phyloP scores from a whole-genome alignment of 495 filamentous ascomycete species.

The Bacidia gigantensis region DNA sequence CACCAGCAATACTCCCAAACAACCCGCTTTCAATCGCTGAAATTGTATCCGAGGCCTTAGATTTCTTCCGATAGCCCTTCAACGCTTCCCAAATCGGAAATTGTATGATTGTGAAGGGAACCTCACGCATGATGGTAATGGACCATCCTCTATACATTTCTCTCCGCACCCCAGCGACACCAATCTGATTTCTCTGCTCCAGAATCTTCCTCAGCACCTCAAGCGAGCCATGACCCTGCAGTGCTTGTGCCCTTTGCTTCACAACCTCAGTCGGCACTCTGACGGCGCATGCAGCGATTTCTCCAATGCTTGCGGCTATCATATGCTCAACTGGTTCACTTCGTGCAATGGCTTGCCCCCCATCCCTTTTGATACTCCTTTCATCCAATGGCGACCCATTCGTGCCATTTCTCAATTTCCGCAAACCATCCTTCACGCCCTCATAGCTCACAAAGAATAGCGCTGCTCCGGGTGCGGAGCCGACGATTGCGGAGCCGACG shows the following conservation, averaged over 20 bases:
- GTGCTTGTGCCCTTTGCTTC: slow-evolving; percentile 90
- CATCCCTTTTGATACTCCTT: background rate
- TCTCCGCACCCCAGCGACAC: slow-evolving; percentile 48
- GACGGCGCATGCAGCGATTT: slow-evolving; percentile 84
- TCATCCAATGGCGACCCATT: background rate
- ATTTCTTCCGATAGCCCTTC: slow-evolving; percentile 38
- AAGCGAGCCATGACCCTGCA: slow-evolving; percentile 48
- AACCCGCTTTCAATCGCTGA: slow-evolving; percentile 67
- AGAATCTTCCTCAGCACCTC: slow-evolving; percentile 58
- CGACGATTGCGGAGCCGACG: slow-evolving; percentile 51
- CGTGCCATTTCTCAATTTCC: background rate
- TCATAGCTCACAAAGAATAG: slow-evolving; percentile 99
- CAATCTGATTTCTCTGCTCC: slow-evolving; percentile 29
- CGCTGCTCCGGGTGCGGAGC: slow-evolving; percentile 88
- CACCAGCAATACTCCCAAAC: slow-evolving; percentile 74
- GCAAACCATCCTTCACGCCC: slow-evolving; percentile 49
- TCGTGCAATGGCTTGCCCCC: slow-evolving; percentile 15
- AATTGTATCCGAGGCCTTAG: slow-evolving; percentile 27
- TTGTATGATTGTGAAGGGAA: slow-evolving; percentile 92
- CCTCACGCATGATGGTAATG: slow-evolving; percentile 87
- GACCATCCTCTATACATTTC: slow-evolving; percentile 85
- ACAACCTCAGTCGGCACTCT: slow-evolving; percentile 92
- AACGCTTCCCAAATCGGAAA: slow-evolving; percentile 95
- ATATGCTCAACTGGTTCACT: slow-evolving; percentile 50
- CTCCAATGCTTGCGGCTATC: slow-evolving; percentile 73